These are phyloP conservation scores for Ganoderma boninense DNA, from an alignment of 1,284 basidiomycete genomes.

Conservation along the genomic window DNA sequence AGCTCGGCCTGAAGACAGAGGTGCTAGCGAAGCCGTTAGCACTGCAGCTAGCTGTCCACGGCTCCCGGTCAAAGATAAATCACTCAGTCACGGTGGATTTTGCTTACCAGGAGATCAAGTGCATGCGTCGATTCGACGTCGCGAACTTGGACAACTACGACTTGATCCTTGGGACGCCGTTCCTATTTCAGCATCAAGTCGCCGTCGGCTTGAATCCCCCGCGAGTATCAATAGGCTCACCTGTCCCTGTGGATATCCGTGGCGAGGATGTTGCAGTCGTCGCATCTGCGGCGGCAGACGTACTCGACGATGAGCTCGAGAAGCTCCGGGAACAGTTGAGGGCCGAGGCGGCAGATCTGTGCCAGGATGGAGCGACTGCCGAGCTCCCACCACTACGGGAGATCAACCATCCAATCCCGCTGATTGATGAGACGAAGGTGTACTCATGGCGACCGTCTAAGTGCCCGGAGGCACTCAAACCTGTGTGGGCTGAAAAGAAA, in stretches of 20 bases:
- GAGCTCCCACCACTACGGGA: constrained; percentile 29
- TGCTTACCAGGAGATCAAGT: constrained; percentile 42
- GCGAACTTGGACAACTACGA: constrained; percentile 9
- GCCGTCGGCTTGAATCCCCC: neutral
- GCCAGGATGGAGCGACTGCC: no score
- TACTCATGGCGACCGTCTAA: constrained; percentile 42
- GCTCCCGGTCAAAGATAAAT: constrained; percentile 13
- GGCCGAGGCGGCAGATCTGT: no score
- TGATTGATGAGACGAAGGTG: constrained; percentile 43
- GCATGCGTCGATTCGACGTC: constrained; percentile 40
- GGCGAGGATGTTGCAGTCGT: constrained; percentile 25
- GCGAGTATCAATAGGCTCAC: neutral
- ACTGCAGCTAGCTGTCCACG: constrained; percentile 20
- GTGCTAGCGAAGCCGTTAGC: constrained; percentile 15
- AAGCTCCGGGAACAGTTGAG: no score
- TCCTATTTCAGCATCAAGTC: constrained; percentile 10
- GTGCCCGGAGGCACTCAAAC: constrained; percentile 39
- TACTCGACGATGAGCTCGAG: constrained; percentile 26
- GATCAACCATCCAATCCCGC: no score
- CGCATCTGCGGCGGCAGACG: constrained; percentile 24
- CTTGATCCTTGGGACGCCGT: constrained; percentile 10
- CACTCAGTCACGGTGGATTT: no score
- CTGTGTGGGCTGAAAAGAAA: constrained; percentile 39
- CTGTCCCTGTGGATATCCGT: constrained; percentile 13
- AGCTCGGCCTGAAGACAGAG: neutral